Evolutionary conservation across 768 basidiomycete genomes (phyloP), one percentile per base, ranked within the genome.

Genomic region (Boletus tomentosulus): DNA sequence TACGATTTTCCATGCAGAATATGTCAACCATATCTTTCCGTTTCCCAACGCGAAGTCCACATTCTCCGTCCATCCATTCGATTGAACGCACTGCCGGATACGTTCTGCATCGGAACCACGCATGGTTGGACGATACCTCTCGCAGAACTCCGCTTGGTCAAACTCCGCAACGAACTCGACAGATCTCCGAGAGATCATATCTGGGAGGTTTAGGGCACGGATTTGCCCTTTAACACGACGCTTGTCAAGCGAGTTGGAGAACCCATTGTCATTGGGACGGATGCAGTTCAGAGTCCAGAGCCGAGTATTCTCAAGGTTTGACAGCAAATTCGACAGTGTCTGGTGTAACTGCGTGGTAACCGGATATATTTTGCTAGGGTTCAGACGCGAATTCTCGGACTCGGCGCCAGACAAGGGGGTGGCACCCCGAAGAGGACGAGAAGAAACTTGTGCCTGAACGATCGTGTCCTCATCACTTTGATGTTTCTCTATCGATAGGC

Each of bases 401-500:
- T 51, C 48, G 47, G 50, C 24, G 61, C 51, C 48, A 24, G 66
- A 42, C 37, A 78, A 61, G n/a, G 70, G 62, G 0, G 78, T 78
- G 4, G 76, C 73, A 13, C 68, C 68, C 27, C 84, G 79, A 10
- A 85, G 72, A 19, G 83, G 82, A 8, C 76, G 76, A 15, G 78
- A 77, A 5, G 82, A 81, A 8, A 85, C 81, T 59, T 85, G 83
- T 25, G 84, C 81, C 61, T 85, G 83, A 30, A 84, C 84, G 53
- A 84, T 77, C 56, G 77, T 82, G 54, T 67, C 68, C 42, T 77
- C 72, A 55, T 85, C 84, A 52, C 81, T 76, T 19, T 76, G 76
- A 53, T 85, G 84, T 46, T 72, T 74, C 68, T 85, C 84, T 1
- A 73, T 73, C 12, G 84, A 79, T 58, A 85, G 65, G 54, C 81